Conservation (phyloP, 202 grass and related monocot genomes). For the Bolboschoenoplectus hybrid region DNA sequence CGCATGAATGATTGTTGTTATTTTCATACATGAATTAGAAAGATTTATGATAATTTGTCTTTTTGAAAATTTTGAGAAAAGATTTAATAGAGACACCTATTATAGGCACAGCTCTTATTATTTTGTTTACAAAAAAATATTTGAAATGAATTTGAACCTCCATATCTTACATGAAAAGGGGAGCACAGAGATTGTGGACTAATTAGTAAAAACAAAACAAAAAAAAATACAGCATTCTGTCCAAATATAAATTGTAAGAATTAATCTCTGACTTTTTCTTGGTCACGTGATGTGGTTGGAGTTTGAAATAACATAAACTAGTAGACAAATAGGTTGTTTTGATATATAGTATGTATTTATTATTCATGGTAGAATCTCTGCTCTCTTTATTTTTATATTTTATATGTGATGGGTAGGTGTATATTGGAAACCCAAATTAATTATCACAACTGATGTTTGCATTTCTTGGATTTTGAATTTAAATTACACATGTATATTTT, state of each 20-base stretch:
- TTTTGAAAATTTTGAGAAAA: no score
- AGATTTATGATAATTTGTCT: no score
- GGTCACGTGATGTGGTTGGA: constrained; percentile 23
- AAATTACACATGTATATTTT: not conserved
- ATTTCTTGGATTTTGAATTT: not conserved
- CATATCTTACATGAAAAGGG: not conserved
- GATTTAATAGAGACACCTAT: no score
- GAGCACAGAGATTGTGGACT: not conserved
- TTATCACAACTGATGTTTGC: not conserved
- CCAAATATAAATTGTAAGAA: not conserved
- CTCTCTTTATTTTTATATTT: not conserved
- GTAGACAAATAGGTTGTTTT: constrained; percentile 24
- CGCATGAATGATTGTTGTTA: no score
- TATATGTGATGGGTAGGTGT: not conserved
- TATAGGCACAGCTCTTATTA: no score
- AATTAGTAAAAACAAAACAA: not conserved
- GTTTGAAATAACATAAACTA: constrained; percentile 24
- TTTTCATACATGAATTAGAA: no score
- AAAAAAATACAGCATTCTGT: not conserved
- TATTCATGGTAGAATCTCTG: constrained; percentile 1
- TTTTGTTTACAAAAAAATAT: no score
- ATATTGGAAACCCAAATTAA: not conserved
- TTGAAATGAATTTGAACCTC: not conserved
- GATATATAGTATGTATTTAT: constrained; percentile 26
- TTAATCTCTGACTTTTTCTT: not conserved